phyloP scores from a whole-genome alignment of 305 asterid species.

The Fraxinus nigra region DNA sequence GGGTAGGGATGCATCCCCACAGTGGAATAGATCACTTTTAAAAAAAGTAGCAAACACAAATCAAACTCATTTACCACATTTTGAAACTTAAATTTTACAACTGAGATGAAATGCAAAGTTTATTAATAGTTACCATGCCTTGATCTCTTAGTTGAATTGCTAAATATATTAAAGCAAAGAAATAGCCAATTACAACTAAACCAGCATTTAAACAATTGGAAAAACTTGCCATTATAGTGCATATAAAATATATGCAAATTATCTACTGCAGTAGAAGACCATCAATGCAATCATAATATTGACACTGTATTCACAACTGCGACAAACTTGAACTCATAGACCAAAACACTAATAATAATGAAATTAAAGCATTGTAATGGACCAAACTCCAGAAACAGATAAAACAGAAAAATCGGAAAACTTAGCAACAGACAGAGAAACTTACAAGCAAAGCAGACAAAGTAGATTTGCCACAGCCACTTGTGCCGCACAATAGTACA shows the following conservation, averaged over 20 bases:
- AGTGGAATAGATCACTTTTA: neutral
- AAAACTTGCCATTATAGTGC: neutral
- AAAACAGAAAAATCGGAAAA: neutral
- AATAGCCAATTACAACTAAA: neutral
- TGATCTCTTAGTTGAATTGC: neutral
- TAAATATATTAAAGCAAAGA: neutral
- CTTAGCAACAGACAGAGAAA: neutral
- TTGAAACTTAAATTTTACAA: slow-evolving; percentile 5
- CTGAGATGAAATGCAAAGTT: neutral
- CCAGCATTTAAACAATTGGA: neutral
- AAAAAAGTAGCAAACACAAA: slow-evolving; percentile 15
- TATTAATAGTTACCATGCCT: neutral
- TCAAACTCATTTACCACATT: neutral
- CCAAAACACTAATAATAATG: neutral
- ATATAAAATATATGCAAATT: neutral
- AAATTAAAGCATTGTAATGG: neutral
- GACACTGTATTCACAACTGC: neutral
- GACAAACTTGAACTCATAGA: neutral
- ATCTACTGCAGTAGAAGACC: neutral
- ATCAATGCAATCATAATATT: neutral
- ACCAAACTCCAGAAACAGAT: neutral
- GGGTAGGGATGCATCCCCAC: neutral
- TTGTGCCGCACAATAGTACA: slow-evolving; percentile 30
- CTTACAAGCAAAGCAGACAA: slow-evolving; percentile 32
- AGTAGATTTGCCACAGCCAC: slow-evolving; percentile 37